Percentiles rank a stretch among this genome's conserved stretches.
phyloP scores from a whole-genome alignment of 148 eudicot genomes.

The Chenopodium album region DNA sequence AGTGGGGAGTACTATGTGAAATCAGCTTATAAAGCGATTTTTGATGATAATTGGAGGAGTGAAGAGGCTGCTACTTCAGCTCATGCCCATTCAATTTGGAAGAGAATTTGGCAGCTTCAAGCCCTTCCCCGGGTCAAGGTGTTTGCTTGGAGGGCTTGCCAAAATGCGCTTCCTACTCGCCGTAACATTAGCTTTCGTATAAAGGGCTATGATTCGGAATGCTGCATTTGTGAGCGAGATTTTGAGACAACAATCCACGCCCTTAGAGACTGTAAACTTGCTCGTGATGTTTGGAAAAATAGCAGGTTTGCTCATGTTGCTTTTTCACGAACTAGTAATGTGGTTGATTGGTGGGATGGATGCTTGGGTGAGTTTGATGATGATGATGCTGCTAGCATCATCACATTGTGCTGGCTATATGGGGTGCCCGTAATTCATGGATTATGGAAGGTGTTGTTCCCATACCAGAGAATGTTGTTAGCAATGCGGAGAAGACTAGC shows the following conservation, averaged over 20 bases:
- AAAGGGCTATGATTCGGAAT: background rate
- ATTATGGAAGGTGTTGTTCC: background rate
- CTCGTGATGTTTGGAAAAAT: background rate
- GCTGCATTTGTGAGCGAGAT: background rate
- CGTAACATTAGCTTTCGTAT: background rate
- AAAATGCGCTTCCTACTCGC: background rate
- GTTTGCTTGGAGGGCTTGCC: background rate
- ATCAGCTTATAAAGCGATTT: too few species aligned
- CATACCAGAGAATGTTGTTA: background rate
- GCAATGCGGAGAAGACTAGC: background rate
- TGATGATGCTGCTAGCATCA: background rate
- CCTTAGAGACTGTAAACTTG: background rate
- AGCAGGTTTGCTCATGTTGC: too few species aligned
- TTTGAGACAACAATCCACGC: background rate
- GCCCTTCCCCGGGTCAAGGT: background rate
- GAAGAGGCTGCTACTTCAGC: too few species aligned
- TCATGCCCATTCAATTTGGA: too few species aligned
- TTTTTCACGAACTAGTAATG: too few species aligned
- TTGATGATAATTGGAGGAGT: too few species aligned
- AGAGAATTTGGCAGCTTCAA: background rate
- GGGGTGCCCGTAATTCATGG: background rate
- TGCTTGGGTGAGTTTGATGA: background rate
- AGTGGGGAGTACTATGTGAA: too few species aligned
- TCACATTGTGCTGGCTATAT: background rate
- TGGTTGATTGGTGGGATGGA: background rate